phyloP scores from a whole-genome alignment of 2,329 filamentous ascomycete species.

The Massarina eburnea region DNA sequence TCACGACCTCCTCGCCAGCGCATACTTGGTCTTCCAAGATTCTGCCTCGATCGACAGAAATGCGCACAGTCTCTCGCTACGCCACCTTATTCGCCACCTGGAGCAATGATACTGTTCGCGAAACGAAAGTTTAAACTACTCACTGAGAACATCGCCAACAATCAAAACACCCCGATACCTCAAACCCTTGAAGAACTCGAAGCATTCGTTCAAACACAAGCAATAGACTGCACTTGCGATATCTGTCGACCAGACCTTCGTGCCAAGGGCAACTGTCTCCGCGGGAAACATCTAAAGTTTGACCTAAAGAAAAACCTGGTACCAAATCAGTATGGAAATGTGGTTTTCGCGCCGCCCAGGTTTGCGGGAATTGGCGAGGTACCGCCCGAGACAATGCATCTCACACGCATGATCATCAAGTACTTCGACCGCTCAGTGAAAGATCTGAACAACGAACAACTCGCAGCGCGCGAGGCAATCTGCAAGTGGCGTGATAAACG shows the following conservation, averaged over 20 bases:
- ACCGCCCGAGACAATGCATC: neutral
- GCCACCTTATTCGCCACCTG: too few species aligned
- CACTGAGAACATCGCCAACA: neutral
- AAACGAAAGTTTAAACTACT: neutral
- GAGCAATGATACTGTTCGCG: too few species aligned
- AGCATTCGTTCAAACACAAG: too few species aligned
- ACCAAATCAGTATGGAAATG: neutral
- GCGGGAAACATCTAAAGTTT: neutral
- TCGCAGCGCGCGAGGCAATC: neutral
- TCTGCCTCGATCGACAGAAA: too few species aligned
- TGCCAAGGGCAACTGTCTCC: too few species aligned
- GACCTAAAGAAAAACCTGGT: neutral
- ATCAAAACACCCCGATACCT: neutral
- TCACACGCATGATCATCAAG: neutral
- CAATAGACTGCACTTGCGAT: too few species aligned
- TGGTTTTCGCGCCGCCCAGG: conserved; percentile 4
- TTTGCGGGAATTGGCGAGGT: neutral
- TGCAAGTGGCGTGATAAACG: neutral
- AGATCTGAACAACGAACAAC: conserved; percentile 2
- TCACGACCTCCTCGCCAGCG: too few species aligned
- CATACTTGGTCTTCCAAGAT: too few species aligned
- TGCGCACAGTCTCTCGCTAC: too few species aligned
- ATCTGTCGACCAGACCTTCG: too few species aligned
- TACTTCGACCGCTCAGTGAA: conserved; percentile 3
- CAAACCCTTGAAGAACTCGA: too few species aligned